Evolutionary conservation across 129 eudicot genomes (phyloP).

Genomic region (Helianthus tuberosus): DNA sequence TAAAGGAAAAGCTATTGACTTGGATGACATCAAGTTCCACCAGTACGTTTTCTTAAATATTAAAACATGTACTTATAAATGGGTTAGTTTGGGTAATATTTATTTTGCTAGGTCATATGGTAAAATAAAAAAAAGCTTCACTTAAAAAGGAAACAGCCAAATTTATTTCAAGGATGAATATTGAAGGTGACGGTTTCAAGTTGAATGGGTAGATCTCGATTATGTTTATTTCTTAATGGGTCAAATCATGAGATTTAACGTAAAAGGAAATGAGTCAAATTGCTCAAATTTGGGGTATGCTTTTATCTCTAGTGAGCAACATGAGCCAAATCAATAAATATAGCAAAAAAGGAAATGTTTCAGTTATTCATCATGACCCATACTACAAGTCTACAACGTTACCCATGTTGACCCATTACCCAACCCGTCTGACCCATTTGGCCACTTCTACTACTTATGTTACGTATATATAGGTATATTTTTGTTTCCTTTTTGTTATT

Average conservation of each 20-base stretch:
- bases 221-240: background rate
- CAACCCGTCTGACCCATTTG: too few species aligned
- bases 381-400: too few species aligned
- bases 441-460: too few species aligned
- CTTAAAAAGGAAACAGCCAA: too few species aligned
- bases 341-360: too few species aligned
- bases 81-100: background rate
- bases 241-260: background rate
- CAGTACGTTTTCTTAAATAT: slow-evolving; percentile 59
- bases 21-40: slow-evolving; percentile 96
- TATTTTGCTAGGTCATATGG: too few species aligned
- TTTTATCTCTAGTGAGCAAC: too few species aligned
- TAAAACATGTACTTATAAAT: background rate
- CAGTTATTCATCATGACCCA: too few species aligned
- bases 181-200: background rate
- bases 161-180: background rate
- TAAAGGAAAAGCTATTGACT: slow-evolving; percentile 95
- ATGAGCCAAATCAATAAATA: too few species aligned
- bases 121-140: too few species aligned
- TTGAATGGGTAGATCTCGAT: background rate
- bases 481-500: background rate
- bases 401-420: too few species aligned
- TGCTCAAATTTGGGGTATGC: background rate
- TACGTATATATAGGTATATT: background rate
- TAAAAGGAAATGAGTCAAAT: background rate